Conservation (phyloP, 1,284 basidiomycete genomes). For the Cryptococcus floricola region DNA sequence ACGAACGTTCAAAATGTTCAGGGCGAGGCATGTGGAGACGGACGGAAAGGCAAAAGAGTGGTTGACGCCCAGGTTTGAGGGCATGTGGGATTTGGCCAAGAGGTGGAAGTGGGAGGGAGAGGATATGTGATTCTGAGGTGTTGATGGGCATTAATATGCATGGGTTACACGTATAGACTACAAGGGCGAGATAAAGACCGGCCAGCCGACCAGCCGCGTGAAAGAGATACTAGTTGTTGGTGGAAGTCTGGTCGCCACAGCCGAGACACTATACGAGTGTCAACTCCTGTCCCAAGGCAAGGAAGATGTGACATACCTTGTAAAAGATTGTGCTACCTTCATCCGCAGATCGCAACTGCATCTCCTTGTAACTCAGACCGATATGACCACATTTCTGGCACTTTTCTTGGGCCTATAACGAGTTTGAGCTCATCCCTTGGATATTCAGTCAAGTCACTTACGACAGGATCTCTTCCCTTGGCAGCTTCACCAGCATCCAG, state of each 20-base stretch:
- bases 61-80: constrained; percentile 73
- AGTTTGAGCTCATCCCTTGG: neutral
- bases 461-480: constrained; percentile 42
- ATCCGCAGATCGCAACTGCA: constrained; percentile 77
- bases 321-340: constrained; percentile 77
- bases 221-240: constrained; percentile 43
- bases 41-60: constrained; percentile 80
- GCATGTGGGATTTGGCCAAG: constrained; percentile 94
- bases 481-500: constrained; percentile 69
- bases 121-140: constrained; percentile 26
- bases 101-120: constrained; percentile 51
- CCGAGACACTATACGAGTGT: constrained; percentile 40
- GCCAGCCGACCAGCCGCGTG: neutral
- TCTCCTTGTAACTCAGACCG: constrained; percentile 49
- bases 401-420: constrained; percentile 74
- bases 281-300: neutral
- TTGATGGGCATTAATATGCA: neutral
- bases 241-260: constrained; percentile 49
- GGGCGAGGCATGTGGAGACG: constrained; percentile 76
- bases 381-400: constrained; percentile 85
- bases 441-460: neutral
- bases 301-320: constrained; percentile 36
- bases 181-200: neutral
- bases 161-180: neutral
- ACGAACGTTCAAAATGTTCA: constrained; percentile 73